A percentile compares a stretch with the other conserved stretches of the same genome.
Evolutionary conservation across 164 flowering plant species (phyloP).

Genomic region (Piper longum): DNA sequence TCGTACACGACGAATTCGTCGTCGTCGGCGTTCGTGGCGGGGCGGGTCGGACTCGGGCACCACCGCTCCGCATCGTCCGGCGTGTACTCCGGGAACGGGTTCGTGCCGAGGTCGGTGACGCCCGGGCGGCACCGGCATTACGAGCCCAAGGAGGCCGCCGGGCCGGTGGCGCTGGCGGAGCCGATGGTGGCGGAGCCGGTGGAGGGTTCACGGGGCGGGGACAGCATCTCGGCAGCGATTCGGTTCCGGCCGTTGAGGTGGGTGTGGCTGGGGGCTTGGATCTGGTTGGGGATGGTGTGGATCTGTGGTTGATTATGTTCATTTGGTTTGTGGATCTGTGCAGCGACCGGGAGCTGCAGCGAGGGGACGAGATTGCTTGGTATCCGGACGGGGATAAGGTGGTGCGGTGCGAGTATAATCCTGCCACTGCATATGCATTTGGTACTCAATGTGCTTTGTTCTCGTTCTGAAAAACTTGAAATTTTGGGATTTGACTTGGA

Average conservation of each 20-base stretch:
- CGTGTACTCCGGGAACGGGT: slow-evolving; percentile 16
- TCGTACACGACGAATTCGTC: slow-evolving; percentile 50
- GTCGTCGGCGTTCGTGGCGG: slow-evolving; percentile 43
- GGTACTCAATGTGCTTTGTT: slow-evolving; percentile 29
- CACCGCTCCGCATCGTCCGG: slow-evolving; percentile 33
- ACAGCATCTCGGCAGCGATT: slow-evolving; percentile 86
- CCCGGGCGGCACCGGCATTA: slow-evolving; percentile 35
- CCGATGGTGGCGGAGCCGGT: slow-evolving; percentile 29
- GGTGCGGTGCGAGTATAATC: slow-evolving; percentile 79
- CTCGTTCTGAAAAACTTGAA: slow-evolving; percentile 1
- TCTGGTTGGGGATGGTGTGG: slow-evolving; percentile 9
- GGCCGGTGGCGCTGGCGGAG: slow-evolving; percentile 13
- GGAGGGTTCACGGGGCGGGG: slow-evolving; percentile 39
- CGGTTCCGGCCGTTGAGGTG: slow-evolving; percentile 92
- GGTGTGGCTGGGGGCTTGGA: slow-evolving; percentile 29
- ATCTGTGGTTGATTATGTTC: slow-evolving; percentile 13
- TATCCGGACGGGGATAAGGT: slow-evolving; percentile 86
- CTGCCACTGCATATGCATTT: slow-evolving; percentile 80
- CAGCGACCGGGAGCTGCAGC: slow-evolving; percentile 84
- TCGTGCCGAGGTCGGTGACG: slow-evolving; percentile 49
- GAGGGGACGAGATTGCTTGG: slow-evolving; percentile 94
- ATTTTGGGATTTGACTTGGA: neutral
- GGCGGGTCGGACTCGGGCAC: slow-evolving; percentile 39
- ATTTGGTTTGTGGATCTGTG: slow-evolving; percentile 5
- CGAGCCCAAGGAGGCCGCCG: slow-evolving; percentile 15